Conservation (phyloP, 2,329 filamentous ascomycete genomes). For the Nemania abortiva region DNA sequence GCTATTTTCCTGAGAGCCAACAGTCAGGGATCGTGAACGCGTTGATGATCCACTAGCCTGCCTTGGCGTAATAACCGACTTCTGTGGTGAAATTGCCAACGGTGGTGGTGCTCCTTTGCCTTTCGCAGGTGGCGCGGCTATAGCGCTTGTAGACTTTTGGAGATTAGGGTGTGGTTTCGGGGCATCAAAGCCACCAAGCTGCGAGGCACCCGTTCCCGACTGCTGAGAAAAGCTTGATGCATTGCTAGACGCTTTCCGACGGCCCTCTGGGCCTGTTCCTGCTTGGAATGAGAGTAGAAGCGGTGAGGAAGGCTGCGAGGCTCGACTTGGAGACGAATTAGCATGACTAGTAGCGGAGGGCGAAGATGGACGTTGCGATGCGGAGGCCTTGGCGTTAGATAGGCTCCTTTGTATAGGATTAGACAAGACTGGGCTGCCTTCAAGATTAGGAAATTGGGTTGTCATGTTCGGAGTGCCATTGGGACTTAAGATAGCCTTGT, state of each 20-base stretch:
- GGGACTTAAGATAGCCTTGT: constrained; percentile 63
- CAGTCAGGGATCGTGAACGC: constrained; percentile 87
- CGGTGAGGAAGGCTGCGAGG: constrained; percentile 83
- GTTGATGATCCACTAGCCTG: constrained; percentile 72
- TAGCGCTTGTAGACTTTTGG: constrained; percentile 70
- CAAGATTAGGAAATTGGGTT: constrained; percentile 77
- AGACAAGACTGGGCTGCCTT: constrained; percentile 86
- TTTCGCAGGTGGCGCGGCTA: constrained; percentile 69
- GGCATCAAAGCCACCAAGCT: constrained; percentile 78
- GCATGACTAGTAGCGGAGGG: constrained; percentile 83
- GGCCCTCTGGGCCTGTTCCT: constrained; percentile 79
- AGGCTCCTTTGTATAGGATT: constrained; percentile 84
- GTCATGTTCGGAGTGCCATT: constrained; percentile 57
- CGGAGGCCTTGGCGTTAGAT: constrained; percentile 79
- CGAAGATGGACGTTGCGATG: constrained; percentile 81
- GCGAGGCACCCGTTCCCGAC: constrained; percentile 72
- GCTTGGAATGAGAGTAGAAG: constrained; percentile 97
- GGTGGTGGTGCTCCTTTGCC: constrained; percentile 62
- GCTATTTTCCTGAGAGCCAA: constrained; percentile 94
- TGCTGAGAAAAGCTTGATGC: constrained; percentile 87
- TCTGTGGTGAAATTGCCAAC: constrained; percentile 72
- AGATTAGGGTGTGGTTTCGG: constrained; percentile 71
- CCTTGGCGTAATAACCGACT: constrained; percentile 69
- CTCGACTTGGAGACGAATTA: constrained; percentile 88
- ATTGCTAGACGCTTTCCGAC: constrained; percentile 92